phyloP scores from a whole-genome alignment of 1,284 basidiomycete species.

The Rhodotorula mucilaginosa region DNA sequence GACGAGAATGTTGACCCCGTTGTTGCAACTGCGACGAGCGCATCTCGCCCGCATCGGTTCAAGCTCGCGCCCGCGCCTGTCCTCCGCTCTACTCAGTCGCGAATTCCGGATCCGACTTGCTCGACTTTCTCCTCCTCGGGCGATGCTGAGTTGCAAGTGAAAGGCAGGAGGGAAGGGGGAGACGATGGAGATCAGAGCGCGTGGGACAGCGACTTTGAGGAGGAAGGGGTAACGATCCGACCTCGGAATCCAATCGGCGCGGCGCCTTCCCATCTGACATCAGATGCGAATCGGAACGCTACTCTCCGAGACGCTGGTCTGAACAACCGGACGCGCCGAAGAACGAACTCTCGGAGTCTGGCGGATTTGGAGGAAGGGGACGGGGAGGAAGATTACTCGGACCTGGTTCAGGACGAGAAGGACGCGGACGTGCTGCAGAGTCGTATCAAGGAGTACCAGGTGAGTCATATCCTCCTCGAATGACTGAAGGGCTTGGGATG shows the following conservation, averaged over 20 bases:
- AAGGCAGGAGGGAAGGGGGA: conserved; percentile 54
- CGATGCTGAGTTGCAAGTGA: neutral
- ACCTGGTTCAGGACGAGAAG: conserved; percentile 72
- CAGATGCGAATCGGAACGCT: too few relatives aligned
- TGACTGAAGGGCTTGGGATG: too few relatives aligned
- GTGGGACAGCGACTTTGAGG: conserved; percentile 98
- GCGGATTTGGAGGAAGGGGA: neutral
- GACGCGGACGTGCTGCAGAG: conserved; percentile 59
- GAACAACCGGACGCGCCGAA: neutral
- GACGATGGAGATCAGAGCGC: conserved; percentile 67
- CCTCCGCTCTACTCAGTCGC: too few relatives aligned
- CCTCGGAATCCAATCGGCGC: neutral
- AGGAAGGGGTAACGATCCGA: conserved; percentile 77
- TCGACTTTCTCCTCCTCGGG: too few relatives aligned
- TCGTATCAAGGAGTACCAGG: conserved; percentile 78
- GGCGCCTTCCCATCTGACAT: too few relatives aligned
- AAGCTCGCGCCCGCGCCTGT: too few relatives aligned
- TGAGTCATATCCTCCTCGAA: conserved; percentile 43
- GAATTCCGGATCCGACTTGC: too few relatives aligned
- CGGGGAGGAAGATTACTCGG: conserved; percentile 75
- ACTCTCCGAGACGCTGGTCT: neutral
- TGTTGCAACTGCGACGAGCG: too few relatives aligned
- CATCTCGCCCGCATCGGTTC: too few relatives aligned
- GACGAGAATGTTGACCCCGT: too few relatives aligned
- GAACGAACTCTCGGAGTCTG: neutral